phyloP scores from a whole-genome alignment of 768 basidiomycete species.

The Psilocybe tampanensis region DNA sequence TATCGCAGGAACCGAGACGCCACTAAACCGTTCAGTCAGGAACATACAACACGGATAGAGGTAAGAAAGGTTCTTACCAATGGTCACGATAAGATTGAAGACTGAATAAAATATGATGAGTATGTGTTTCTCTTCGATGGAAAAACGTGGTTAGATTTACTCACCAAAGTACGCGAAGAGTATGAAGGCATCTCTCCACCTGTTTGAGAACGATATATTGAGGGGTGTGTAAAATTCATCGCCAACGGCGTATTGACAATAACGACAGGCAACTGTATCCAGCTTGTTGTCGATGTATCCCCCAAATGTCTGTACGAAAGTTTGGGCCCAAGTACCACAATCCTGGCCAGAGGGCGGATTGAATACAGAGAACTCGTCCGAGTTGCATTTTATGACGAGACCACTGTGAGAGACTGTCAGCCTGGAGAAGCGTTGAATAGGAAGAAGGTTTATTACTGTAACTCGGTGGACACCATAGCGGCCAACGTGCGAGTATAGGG shows the following conservation, averaged over 20 bases:
- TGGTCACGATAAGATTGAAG: conserved; percentile 71
- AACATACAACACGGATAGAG: neutral
- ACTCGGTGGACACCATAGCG: conserved; percentile 76
- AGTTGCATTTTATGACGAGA: conserved; percentile 61
- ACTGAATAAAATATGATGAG: conserved; percentile 33
- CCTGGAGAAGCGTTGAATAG: neutral
- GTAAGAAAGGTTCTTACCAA: conserved; percentile 31
- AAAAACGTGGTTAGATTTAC: too few relatives aligned
- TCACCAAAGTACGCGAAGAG: conserved; percentile 61
- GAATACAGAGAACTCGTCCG: conserved; percentile 73
- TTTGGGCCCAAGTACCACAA: conserved; percentile 68
- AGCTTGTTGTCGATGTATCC: conserved; percentile 76
- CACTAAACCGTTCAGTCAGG: conserved; percentile 30
- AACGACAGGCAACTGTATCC: conserved; percentile 64
- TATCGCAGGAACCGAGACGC: conserved; percentile 75
- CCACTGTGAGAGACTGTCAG: conserved; percentile 43
- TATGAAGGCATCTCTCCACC: conserved; percentile 74
- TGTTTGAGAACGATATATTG: conserved; percentile 60
- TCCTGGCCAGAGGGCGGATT: conserved; percentile 75
- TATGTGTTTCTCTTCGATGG: too few relatives aligned
- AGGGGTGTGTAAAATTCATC: conserved; percentile 73
- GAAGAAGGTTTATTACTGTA: conserved; percentile 49
- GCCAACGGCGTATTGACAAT: conserved; percentile 70
- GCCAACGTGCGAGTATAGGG: conserved; percentile 74
- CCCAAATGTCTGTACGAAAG: conserved; percentile 61